phyloP scores from a whole-genome alignment of 345 rosid species.

The Draba incana region DNA sequence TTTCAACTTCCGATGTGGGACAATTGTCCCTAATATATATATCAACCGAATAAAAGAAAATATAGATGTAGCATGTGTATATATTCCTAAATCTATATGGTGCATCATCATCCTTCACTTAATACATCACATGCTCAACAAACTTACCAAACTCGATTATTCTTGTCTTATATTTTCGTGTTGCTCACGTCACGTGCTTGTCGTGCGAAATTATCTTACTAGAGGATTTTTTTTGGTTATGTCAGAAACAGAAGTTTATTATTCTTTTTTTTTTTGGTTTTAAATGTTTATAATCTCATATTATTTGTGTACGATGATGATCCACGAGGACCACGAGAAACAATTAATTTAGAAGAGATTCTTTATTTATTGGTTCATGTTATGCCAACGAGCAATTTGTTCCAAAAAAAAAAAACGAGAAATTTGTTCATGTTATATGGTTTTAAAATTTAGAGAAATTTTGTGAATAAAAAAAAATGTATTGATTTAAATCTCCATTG shows the following conservation, averaged over 20 bases:
- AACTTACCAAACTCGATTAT: conserved; percentile 20
- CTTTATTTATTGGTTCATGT: conserved; percentile 12
- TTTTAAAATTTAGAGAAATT: not conserved
- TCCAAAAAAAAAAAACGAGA: not conserved
- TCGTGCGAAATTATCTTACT: conserved; percentile 17
- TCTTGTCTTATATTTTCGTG: conserved; percentile 2
- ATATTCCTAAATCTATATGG: conserved; percentile 25
- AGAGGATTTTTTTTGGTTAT: not conserved
- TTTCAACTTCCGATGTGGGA: no score
- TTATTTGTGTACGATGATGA: conserved; percentile 24
- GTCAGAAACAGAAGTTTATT: not conserved
- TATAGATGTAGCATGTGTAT: conserved; percentile 1
- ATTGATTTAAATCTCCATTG: not conserved
- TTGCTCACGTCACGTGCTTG: conserved; percentile 26
- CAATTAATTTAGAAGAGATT: not conserved
- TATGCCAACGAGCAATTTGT: conserved; percentile 16
- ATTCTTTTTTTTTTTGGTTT: not conserved
- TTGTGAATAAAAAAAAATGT: no score
- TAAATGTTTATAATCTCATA: not conserved
- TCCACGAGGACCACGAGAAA: conserved; percentile 24
- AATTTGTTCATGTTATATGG: not conserved
- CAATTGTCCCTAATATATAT: no score
- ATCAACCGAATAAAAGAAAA: not conserved
- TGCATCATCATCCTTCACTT: conserved; percentile 6
- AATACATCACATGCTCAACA: conserved; percentile 27